Evolutionary conservation across 23 red algal genomes (phyloP).

Genomic region (Pyropia haitanensis): DNA sequence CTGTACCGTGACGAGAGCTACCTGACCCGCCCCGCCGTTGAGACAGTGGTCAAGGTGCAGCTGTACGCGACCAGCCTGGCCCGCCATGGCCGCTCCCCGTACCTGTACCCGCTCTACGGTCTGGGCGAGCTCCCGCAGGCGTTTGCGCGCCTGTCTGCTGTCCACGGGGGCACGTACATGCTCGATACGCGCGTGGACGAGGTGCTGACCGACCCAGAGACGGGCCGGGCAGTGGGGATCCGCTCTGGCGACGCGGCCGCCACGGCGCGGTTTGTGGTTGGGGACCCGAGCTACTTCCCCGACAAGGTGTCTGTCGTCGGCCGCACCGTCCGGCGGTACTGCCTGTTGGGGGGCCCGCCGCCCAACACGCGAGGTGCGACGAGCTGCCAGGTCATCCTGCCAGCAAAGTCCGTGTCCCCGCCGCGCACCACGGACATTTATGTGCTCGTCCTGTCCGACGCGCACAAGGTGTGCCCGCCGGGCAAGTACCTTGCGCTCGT

Average conservation of each 20-base stretch:
- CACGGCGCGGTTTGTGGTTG: constrained; percentile 75
- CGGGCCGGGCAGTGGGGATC: constrained; percentile 56
- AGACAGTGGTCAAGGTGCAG: constrained; percentile 72
- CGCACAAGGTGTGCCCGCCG: constrained; percentile 68
- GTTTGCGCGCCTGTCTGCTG: constrained; percentile 89
- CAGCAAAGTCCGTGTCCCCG: constrained; percentile 47
- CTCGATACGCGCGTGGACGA: constrained; percentile 68
- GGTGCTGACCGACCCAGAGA: constrained; percentile 42
- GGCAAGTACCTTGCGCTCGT: constrained; percentile 88
- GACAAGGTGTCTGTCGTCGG: constrained; percentile 42
- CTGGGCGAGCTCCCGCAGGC: constrained; percentile 97
- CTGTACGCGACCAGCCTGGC: constrained; percentile 82
- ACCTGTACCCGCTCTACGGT: constrained; percentile 96
- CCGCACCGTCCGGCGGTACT: constrained; percentile 82
- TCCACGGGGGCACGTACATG: constrained; percentile 98
- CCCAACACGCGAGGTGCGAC: constrained; percentile 62
- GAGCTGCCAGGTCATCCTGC: constrained; percentile 94
- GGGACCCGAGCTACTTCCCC: constrained; percentile 85
- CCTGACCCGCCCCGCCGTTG: constrained; percentile 58
- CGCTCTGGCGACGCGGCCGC: constrained; percentile 60
- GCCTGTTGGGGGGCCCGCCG: constrained; percentile 68
- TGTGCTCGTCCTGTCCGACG: constrained; percentile 78
- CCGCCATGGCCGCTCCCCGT: constrained; percentile 78
- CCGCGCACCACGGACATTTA: constrained; percentile 84
- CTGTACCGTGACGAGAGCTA: constrained; percentile 90